Percentiles rank a stretch among this genome's conserved stretches.
Conservation (phyloP, 768 basidiomycete species). For the Mycena alexandri region DNA sequence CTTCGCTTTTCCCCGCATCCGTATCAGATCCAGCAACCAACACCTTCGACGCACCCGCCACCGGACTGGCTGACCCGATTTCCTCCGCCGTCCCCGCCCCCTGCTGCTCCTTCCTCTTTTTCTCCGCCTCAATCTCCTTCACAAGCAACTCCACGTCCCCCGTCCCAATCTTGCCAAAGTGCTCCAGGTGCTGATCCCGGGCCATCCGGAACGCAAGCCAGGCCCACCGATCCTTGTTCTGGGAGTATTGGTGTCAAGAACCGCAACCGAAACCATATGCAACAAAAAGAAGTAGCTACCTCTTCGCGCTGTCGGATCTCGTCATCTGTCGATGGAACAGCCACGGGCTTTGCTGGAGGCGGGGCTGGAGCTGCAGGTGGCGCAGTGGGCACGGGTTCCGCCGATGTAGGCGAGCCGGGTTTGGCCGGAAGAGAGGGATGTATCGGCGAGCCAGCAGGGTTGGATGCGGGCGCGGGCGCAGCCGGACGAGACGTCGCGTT, state of each 20-base stretch:
- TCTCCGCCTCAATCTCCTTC: constrained; percentile 64
- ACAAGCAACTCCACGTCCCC: constrained; percentile 74
- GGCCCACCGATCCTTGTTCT: constrained; percentile 84
- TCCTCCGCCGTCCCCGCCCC: constrained; percentile 44
- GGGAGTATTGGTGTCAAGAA: not conserved
- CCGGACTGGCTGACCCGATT: constrained; percentile 51
- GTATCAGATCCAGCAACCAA: constrained; percentile 36
- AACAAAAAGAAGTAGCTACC: constrained; percentile 17
- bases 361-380: constrained; percentile 45
- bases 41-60: constrained; percentile 40
- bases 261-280: not conserved
- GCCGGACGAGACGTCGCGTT: constrained; percentile 47
- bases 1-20: constrained; percentile 15
- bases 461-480: constrained; percentile 46
- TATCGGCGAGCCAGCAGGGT: constrained; percentile 56
- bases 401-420: constrained; percentile 58
- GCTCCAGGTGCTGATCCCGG: constrained; percentile 78
- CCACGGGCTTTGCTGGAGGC: constrained; percentile 42
- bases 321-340: constrained; percentile 41
- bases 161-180: constrained; percentile 86
- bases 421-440: constrained; percentile 83
- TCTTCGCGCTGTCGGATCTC: constrained; percentile 36
- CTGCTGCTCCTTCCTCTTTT: constrained; percentile 55
- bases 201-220: constrained; percentile 87
- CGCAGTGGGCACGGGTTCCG: constrained; percentile 34